Conservation (phyloP, 2,329 filamentous ascomycete genomes). For the Microdochium trichocladiopsis region DNA sequence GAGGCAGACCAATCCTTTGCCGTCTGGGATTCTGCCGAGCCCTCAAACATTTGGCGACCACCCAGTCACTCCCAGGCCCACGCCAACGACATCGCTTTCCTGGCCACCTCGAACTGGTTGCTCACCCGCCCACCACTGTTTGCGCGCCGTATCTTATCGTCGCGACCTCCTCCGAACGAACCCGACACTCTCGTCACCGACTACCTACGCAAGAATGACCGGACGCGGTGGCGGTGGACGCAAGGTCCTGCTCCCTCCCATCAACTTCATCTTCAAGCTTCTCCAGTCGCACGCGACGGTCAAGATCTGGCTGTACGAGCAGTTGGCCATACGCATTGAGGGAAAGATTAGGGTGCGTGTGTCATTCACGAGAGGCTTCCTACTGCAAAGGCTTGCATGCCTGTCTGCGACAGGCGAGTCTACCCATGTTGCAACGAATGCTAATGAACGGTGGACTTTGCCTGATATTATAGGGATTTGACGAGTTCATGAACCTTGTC, state of each 20-base stretch:
- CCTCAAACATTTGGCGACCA: too few species aligned
- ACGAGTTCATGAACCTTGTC: conserved; percentile 99
- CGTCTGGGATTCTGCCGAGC: too few species aligned
- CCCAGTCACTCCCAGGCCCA: too few species aligned
- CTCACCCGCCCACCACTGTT: too few species aligned
- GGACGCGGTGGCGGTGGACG: conserved; percentile 54
- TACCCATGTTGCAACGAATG: too few species aligned
- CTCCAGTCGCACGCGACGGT: conserved; percentile 76
- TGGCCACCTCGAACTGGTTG: too few species aligned
- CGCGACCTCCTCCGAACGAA: background rate
- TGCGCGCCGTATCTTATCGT: too few species aligned
- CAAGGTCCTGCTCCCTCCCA: conserved; percentile 53
- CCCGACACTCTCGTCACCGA: background rate
- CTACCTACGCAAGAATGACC: conserved; percentile 35
- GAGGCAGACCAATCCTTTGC: background rate
- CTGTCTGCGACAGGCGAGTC: background rate
- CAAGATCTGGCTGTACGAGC: conserved; percentile 95
- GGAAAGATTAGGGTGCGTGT: conserved; percentile 77
- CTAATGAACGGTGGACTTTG: too few species aligned
- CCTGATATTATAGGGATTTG: conserved; percentile 66
- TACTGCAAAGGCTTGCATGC: too few species aligned
- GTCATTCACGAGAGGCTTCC: too few species aligned
- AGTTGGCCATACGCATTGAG: conserved; percentile 88
- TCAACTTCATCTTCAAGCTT: conserved; percentile 91
- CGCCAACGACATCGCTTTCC: too few species aligned